Percentiles rank a stretch among this genome's conserved stretches.
phyloP scores from a whole-genome alignment of 1,284 basidiomycete genomes.

The Peniophora sp. region DNA sequence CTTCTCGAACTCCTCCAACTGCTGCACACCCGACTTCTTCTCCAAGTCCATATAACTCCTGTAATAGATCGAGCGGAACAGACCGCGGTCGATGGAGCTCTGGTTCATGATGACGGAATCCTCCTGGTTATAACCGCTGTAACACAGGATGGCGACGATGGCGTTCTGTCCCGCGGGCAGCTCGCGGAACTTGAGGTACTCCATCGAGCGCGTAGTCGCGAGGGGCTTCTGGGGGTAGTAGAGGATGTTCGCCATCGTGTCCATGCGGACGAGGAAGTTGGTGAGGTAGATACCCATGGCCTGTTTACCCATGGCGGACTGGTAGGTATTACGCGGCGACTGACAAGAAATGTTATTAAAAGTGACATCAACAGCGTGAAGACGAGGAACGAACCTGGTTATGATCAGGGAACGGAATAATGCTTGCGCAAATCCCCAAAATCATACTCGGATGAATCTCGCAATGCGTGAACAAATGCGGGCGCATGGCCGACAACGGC shows the following conservation, averaged over 20 bases:
- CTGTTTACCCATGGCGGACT: conserved; percentile 99
- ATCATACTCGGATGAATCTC: conserved; percentile 99
- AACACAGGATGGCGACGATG: conserved; percentile 96
- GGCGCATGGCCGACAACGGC: conserved; percentile 52
- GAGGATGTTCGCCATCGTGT: conserved; percentile 97
- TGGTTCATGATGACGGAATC: conserved; percentile 99
- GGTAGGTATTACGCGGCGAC: conserved; percentile 99
- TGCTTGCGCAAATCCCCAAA: conserved; percentile 94
- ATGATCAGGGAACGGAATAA: conserved; percentile 99
- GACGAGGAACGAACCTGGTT: conserved; percentile 78
- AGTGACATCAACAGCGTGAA: too few relatives aligned
- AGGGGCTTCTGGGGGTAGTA: conserved; percentile 99
- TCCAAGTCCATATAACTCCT: conserved; percentile 97
- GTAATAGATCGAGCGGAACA: conserved; percentile 99
- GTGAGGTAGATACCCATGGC: conserved; percentile 98
- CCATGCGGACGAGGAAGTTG: conserved; percentile 96
- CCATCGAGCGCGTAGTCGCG: conserved; percentile 97
- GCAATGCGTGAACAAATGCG: conserved; percentile 96
- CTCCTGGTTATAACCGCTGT: conserved; percentile 99
- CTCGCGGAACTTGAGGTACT: conserved; percentile 96
- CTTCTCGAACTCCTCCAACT: conserved; percentile 96
- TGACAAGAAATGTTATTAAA: conserved; percentile 27
- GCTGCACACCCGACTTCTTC: conserved; percentile 92
- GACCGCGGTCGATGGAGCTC: conserved; percentile 93
- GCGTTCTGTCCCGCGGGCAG: conserved; percentile 97